Evolutionary conservation across 805 yeast genomes (phyloP).

Genomic region (Osmozyma mogii): DNA sequence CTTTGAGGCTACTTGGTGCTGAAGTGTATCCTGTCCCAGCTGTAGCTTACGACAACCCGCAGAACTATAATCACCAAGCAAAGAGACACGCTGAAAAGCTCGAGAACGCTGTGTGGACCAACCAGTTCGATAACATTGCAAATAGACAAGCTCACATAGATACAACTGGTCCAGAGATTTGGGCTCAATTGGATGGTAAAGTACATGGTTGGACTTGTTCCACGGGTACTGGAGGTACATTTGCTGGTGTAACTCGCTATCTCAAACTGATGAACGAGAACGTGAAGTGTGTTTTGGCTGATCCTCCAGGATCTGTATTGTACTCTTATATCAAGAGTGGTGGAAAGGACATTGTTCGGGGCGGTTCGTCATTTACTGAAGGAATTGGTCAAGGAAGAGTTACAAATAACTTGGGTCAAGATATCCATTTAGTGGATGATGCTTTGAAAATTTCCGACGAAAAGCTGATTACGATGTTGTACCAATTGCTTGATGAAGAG

Average conservation of each 20-base stretch:
- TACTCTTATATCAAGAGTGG: constrained; percentile 69
- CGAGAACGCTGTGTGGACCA: constrained; percentile 84
- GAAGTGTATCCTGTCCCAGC: constrained; percentile 88
- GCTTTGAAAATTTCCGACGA: constrained; percentile 75
- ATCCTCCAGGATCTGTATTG: constrained; percentile 88
- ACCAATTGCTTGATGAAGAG: constrained; percentile 76
- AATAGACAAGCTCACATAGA: constrained; percentile 84
- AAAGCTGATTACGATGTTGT: constrained; percentile 77
- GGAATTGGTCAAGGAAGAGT: constrained; percentile 96
- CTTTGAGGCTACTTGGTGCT: constrained; percentile 70
- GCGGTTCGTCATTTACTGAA: constrained; percentile 86
- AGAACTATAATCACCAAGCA: constrained; percentile 84
- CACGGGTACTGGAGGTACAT: constrained; percentile 90
- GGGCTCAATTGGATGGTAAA: constrained; percentile 73
- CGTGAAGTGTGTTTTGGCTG: constrained; percentile 67
- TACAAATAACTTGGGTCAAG: constrained; percentile 72
- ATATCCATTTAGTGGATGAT: constrained; percentile 67
- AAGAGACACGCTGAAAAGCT: constrained; percentile 70
- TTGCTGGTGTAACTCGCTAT: constrained; percentile 78
- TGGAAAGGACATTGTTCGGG: constrained; percentile 59
- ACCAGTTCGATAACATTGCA: constrained; percentile 84
- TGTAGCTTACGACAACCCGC: constrained; percentile 72
- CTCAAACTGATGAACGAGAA: constrained; percentile 56
- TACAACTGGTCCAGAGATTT: constrained; percentile 89
- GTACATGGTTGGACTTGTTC: constrained; percentile 85